phyloP scores from a whole-genome alignment of 140 eudicot genomes.

The Flaveria floridana region DNA sequence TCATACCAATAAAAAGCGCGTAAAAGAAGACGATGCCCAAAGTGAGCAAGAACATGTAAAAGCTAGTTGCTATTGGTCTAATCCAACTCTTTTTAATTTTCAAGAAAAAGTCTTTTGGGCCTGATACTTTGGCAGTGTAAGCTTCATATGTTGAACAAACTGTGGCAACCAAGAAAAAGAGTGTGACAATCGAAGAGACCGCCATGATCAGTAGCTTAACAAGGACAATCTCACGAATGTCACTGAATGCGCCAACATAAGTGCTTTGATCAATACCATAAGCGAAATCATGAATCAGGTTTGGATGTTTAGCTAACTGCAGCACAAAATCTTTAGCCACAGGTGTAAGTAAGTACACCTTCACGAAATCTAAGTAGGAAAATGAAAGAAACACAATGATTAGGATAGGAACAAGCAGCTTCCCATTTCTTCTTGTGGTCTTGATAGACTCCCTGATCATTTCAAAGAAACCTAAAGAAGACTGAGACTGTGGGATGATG shows the following conservation, averaged over 20 bases:
- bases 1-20: constrained; percentile 6
- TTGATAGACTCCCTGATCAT: constrained; percentile 40
- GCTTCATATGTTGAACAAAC: constrained; percentile 42
- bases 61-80: constrained; percentile 35
- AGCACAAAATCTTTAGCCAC: constrained; percentile 19
- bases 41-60: constrained; percentile 38
- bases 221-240: constrained; percentile 27
- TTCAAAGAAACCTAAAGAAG: constrained; percentile 42
- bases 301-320: constrained; percentile 25
- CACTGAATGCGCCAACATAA: constrained; percentile 4
- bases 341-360: constrained; percentile 12
- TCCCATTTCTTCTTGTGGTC: constrained; percentile 34
- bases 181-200: constrained; percentile 17
- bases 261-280: neutral
- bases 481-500: constrained; percentile 15
- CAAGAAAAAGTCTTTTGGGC: constrained; percentile 32
- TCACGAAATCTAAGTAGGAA: constrained; percentile 29
- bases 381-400: constrained; percentile 35
- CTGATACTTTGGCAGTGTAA: constrained; percentile 36
- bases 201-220: constrained; percentile 22
- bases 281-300: constrained; percentile 27
- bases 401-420: constrained; percentile 23
- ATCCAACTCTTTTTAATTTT: constrained; percentile 33
- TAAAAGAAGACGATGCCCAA: constrained; percentile 25
- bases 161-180: constrained; percentile 34